phyloP scores from a whole-genome alignment of 768 basidiomycete species.

The Ramaria rubella region DNA sequence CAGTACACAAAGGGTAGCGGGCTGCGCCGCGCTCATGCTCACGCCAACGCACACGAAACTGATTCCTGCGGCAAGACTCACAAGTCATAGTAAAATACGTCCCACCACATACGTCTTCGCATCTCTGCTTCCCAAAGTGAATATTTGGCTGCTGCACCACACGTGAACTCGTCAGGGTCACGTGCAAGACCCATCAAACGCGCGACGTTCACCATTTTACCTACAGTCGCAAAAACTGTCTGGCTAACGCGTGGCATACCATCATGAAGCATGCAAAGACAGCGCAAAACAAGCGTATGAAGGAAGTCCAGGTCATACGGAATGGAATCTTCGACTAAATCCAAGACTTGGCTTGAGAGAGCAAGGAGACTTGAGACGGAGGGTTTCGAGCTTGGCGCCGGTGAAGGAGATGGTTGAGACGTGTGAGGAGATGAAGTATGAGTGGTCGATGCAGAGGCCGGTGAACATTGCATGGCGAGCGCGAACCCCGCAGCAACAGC shows the following conservation, averaged over 20 bases:
- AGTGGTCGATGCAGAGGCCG: constrained; percentile 2
- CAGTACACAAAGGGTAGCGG: constrained; percentile 6
- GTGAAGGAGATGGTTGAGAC: neutral
- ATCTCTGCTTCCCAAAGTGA: constrained; percentile 45
- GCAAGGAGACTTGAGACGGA: constrained; percentile 28
- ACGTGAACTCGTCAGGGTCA: constrained; percentile 47
- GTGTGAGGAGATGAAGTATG: neutral
- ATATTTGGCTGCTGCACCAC: constrained; percentile 31
- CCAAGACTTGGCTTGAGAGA: constrained; percentile 43
- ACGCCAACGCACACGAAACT: neutral
- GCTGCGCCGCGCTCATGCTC: neutral
- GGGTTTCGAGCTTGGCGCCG: neutral
- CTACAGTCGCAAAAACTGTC: constrained; percentile 41
- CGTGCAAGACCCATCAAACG: constrained; percentile 54
- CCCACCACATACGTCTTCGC: constrained; percentile 68
- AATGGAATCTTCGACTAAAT: constrained; percentile 35
- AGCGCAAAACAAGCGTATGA: constrained; percentile 50
- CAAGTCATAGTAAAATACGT: constrained; percentile 71
- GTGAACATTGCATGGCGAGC: constrained; percentile 37
- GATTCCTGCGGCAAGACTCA: constrained; percentile 29
- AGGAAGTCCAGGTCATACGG: constrained; percentile 52
- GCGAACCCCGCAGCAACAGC: constrained; percentile 53
- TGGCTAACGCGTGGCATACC: constrained; percentile 39
- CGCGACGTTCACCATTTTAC: constrained; percentile 64
- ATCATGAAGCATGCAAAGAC: constrained; percentile 48